A percentile compares a stretch with the other conserved stretches of the same genome.
These are phyloP conservation scores for Fusarium luffae DNA, from an alignment of 2,329 filamentous ascomycete genomes.

Conservation along the genomic window DNA sequence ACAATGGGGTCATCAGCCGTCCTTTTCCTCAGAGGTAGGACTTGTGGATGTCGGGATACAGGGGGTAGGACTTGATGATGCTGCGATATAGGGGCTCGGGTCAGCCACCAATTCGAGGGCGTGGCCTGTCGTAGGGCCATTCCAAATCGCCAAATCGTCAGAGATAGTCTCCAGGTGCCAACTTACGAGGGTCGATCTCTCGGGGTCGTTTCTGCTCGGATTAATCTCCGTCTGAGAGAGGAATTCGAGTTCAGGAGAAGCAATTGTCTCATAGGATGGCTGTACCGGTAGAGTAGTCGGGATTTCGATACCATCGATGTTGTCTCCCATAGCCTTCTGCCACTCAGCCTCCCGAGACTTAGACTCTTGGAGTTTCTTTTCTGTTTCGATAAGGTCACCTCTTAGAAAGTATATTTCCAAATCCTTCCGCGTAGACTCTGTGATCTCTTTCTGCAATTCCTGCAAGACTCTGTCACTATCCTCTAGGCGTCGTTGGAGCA, in stretches of 20 bases:
- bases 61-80: neutral
- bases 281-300: neutral
- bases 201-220: neutral
- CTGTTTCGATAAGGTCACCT: fast-evolving
- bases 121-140: neutral
- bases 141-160: neutral
- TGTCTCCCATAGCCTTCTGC: neutral
- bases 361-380: neutral
- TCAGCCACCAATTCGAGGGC: neutral
- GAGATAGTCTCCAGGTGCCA: neutral
- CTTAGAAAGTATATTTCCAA: neutral
- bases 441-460: neutral
- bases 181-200: neutral
- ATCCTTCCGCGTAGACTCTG: neutral
- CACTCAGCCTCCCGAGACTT: no score
- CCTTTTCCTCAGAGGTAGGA: neutral
- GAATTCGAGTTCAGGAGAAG: neutral
- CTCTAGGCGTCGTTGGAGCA: neutral
- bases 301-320: neutral
- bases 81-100: neutral
- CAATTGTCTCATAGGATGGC: neutral
- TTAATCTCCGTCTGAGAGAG: neutral
- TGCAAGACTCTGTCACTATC: neutral
- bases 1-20: no score
- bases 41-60: neutral